Evolutionary conservation across 2,329 filamentous ascomycete species (phyloP), one percentile per base, ranked within the genome.

Genomic region (Parastagonospora avenae): DNA sequence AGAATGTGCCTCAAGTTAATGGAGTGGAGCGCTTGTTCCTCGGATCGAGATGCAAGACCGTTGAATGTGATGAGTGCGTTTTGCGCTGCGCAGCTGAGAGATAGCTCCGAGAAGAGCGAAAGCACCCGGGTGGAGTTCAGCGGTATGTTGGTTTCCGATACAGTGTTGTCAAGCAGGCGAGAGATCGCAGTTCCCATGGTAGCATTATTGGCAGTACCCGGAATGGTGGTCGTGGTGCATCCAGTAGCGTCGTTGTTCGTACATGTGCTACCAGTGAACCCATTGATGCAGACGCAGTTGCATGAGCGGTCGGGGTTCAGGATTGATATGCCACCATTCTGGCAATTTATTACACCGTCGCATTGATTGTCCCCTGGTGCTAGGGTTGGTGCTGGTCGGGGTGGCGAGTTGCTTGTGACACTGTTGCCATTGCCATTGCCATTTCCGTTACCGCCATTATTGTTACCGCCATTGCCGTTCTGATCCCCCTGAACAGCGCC

Each of bases 31-130:
- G 33, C 31, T 14, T 46, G 31, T 6, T 38, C 15, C 6, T 57
- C 33, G 7, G 68, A 72, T 36, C 71, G 67, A 41, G 69, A 68
- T 5, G 71, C 62, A 8, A 74, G 62, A 1, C 73, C 88, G 60
- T 90, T 84, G 71, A 97, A 96, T 0, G 90, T 91, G 12, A 97
- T 88, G 4, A 99, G 80, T 0, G 91, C 88, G 64, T 97, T 97
- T 71, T 97, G 89, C 0, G 87, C 85, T 8, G 85, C 85, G 73
- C 94, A 99, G 47, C 89, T 92, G 12, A 96, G 78, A 57, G 88
- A 88, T 29, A 83, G 84, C 5, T 81, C 76, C 64, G 89, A 93
- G 72, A 97, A 90, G 41, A 91, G 83, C 1, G 87, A 85, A 48
- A 96, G 76, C 44, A 97, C 83, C 7, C 81, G 81, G 1, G 84